phyloP scores from a whole-genome alignment of 1,139 yeast genomes.

The Hansenula anomala region DNA sequence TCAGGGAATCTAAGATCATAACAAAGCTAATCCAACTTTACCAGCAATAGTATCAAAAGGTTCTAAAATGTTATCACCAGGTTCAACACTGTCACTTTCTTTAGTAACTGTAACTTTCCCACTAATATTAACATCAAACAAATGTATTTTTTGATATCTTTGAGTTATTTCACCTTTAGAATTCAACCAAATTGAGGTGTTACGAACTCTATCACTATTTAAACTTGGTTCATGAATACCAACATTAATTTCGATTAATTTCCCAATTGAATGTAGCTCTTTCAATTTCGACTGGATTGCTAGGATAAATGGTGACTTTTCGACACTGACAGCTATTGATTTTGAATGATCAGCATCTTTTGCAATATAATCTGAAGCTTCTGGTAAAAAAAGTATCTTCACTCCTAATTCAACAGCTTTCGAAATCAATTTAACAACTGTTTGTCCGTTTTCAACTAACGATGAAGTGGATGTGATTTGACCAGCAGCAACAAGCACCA shows the following conservation, averaged over 20 bases:
- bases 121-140: conserved; percentile 78
- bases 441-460: conserved; percentile 51
- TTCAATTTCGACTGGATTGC: conserved; percentile 46
- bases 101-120: conserved; percentile 74
- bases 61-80: conserved; percentile 51
- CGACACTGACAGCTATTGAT: conserved; percentile 48
- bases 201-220: conserved; percentile 45
- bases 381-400: conserved; percentile 77
- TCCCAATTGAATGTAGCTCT: conserved; percentile 24
- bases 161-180: conserved; percentile 58
- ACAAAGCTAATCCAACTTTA: conserved; percentile 69
- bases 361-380: conserved; percentile 87
- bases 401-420: conserved; percentile 58
- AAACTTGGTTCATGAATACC: conserved; percentile 81
- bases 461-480: conserved; percentile 77
- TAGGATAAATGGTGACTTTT: conserved; percentile 42
- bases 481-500: conserved; percentile 75
- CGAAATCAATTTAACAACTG: conserved; percentile 54
- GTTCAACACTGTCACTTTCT: conserved; percentile 68
- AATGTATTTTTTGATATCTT: conserved; percentile 78
- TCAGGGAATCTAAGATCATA: conserved; percentile 92
- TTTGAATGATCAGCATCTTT: conserved; percentile 62
- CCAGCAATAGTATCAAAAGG: conserved; percentile 65
- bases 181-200: conserved; percentile 69
- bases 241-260: conserved; percentile 46